Evolutionary conservation across 768 basidiomycete genomes (phyloP), one percentile per base, ranked within the genome.

Genomic region (Mycena indigotica): DNA sequence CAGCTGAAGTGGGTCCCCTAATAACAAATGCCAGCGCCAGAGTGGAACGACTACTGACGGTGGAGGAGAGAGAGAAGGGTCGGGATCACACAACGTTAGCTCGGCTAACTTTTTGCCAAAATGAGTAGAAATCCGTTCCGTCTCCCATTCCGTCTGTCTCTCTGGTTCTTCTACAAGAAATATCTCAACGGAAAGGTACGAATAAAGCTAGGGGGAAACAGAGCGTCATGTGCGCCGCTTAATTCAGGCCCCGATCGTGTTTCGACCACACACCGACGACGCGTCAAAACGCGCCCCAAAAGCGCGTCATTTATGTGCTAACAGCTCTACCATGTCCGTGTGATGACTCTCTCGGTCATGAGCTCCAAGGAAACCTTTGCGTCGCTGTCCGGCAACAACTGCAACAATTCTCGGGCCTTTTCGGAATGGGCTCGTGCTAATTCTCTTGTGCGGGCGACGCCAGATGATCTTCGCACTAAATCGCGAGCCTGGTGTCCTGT

Each of bases 401-500:
- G 76, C 12, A 97, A 76, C 15, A 88, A 84, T 57, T 88, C 84
- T 30, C 84, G 82, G 16, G 95, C 96, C 68, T 89, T 87, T 44
- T 84, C 81, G 0, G 91, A 90, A 69, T 97, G 93, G 23, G 78
- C 76, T 29, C 78, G 77, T 5, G 95, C 96, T 15, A 98, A 81
- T 26, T 84, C 82, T 6, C 87, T 82, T 12, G 96, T 98, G 25
- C 91, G 84, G 54, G 85, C 81, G 16, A 96, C 80, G 1, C 94
- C 95, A 3, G 90, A 88, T 6, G 90, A 92, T 17, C 83, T 77
- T 28, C 82, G 79, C 26, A 95, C 91, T 50, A 92, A 76, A 23
- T 87, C 79, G 32, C 88, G 77, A 2, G 93, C 93, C 92, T 94
- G 52, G 30, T 6, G 29, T 30, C 52, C 29, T n/a, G 39, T 49